phyloP scores from a whole-genome alignment of 768 basidiomycete species.

The Leucosporidium scottii region DNA sequence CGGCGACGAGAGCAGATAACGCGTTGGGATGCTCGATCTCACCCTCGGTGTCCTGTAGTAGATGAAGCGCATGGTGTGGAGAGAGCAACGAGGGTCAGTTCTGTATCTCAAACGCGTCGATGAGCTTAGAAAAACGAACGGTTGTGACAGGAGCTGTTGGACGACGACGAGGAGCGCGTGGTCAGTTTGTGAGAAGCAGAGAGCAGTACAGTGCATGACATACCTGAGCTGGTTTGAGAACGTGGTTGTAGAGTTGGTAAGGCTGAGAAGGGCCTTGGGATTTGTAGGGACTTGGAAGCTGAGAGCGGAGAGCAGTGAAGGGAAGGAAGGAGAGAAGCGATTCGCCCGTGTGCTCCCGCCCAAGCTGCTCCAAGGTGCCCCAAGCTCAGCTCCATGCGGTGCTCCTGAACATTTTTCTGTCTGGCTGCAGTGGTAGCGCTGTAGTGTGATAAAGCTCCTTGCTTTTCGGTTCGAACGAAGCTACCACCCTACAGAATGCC shows the following conservation, averaged over 20 bases:
- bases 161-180: background rate
- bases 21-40: background rate
- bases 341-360: no score
- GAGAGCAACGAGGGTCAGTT: background rate
- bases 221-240: slow-evolving; percentile 3
- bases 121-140: background rate
- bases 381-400: no score
- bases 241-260: background rate
- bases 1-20: no score
- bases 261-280: background rate
- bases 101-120: background rate
- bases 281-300: background rate
- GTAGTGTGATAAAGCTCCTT: no score
- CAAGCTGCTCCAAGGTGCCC: no score
- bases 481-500: no score
- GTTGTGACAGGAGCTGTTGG: slow-evolving; percentile 3
- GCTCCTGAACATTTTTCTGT: no score
- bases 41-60: slow-evolving; percentile 3
- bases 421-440: no score
- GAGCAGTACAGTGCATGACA: background rate
- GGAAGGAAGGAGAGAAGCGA: no score
- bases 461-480: no score
- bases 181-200: background rate
- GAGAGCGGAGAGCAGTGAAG: no score
- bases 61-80: background rate